Conservation (phyloP, 306 rosid species). For the Ceratonia siliqua region DNA sequence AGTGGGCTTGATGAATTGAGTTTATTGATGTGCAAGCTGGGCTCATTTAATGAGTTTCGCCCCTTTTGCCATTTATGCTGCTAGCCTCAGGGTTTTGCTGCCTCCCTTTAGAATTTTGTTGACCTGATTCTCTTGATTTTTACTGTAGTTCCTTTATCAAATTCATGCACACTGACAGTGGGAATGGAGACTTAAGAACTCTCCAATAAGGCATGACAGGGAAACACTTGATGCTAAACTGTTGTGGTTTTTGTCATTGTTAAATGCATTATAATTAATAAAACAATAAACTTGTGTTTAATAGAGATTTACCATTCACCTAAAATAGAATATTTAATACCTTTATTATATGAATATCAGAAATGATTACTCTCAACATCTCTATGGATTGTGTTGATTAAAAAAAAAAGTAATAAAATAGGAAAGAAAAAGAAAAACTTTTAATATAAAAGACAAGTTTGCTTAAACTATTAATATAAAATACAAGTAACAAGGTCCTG, state of each 20-base stretch:
- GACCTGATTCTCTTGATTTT: slow-evolving; percentile 13
- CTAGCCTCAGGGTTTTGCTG: slow-evolving; percentile 14
- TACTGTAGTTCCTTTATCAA: slow-evolving; percentile 20
- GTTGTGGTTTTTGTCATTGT: no score
- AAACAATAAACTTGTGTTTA: no score
- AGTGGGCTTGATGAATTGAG: neutral
- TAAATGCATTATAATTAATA: no score
- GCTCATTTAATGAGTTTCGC: slow-evolving; percentile 23
- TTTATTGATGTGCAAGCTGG: slow-evolving; percentile 2
- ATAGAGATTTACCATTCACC: no score
- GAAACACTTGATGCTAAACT: neutral
- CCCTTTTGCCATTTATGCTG: slow-evolving; percentile 17
- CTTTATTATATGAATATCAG: no score
- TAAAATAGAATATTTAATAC: no score
- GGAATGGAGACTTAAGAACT: slow-evolving; percentile 14
- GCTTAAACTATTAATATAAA: neutral
- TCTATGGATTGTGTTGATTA: no score
- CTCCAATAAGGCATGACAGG: slow-evolving; percentile 12
- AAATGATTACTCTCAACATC: no score
- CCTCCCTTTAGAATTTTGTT: slow-evolving; percentile 18
- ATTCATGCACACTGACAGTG: slow-evolving; percentile 19
- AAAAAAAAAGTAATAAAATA: slow-evolving; percentile 7
- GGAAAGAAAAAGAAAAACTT: neutral
- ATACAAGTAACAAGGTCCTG: neutral
- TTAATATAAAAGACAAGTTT: slow-evolving; percentile 1